Base-by-base conservation (phyloP, 805 yeast species). In the Lipomyces yamanashiensis region DNA sequence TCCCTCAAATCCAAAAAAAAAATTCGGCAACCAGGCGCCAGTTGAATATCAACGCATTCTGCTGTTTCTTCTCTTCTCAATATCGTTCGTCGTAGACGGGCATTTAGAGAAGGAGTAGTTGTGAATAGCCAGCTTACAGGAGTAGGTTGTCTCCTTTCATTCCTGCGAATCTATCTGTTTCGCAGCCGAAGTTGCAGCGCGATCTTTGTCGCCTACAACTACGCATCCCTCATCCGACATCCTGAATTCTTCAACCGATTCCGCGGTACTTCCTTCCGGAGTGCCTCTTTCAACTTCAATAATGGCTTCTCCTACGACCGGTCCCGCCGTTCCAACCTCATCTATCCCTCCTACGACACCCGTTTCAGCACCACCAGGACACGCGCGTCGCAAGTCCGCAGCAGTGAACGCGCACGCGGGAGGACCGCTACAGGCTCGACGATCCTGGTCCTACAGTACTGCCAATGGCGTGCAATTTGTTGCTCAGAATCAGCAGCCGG, bases 361-460 rank as follows among this genome's bases (percentile, higher is more conserved):
- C 41, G 62, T 44, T 23, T 37, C 51, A 15, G 54, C 59, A 37
- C 59, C 41, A 15, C 40, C 56, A 9, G 60, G 60, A 23, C 62
- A 62, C 52, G 34, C 21, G 15, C 52, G 65, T n/a, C 58, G 47
- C 49, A 62, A 62, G 44, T 58, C 65, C n/a, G 58, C 61, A 7
- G 53, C 59, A 12, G 61, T 56, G 54, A 61, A 51, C 45, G 21
- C 47, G 56, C 58, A 54, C 21, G n/a, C 54, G 34, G 51, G 58
- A 7, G 50, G 40, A 23, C 55, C 44, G 8, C 62, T 55, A 12
- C 51, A 28, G 15, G 34, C 58, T 12, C 65, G 65, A 6, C 50
- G 59, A 33, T 54, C 61, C 13, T 62, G 59, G 59, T 56, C 61
- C 15, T 50, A 54, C 52, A 47, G 51, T 49, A 44, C 57, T 51